Evolutionary conservation across 306 rosid genomes (phyloP).

Genomic region (Calophaca sinica): DNA sequence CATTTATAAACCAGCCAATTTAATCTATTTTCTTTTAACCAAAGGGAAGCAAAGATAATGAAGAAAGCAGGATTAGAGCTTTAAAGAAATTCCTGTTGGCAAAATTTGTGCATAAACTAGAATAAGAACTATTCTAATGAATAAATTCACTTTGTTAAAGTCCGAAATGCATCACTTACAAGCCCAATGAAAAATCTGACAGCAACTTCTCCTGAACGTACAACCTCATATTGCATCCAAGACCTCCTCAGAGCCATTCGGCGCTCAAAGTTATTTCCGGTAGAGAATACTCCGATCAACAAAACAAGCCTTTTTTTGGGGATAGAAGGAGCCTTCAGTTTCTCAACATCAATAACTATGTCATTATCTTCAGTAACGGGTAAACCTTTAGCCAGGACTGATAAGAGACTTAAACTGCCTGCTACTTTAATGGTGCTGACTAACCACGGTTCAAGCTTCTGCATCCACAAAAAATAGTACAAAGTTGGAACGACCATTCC

Average conservation of each 20-base stretch:
- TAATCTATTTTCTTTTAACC: conserved; percentile 20
- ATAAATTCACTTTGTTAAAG: conserved; percentile 31
- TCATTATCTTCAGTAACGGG: conserved; percentile 89
- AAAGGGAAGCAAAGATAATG: conserved; percentile 10
- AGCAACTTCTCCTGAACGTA: conserved; percentile 83
- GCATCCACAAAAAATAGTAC: conserved; percentile 50
- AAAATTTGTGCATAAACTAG: background rate
- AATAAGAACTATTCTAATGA: conserved; percentile 25
- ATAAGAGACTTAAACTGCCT: conserved; percentile 71
- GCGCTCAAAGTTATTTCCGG: conserved; percentile 92
- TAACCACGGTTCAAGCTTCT: conserved; percentile 94
- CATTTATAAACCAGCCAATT: conserved; percentile 8
- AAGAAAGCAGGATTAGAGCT: conserved; percentile 31
- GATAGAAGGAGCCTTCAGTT: conserved; percentile 75
- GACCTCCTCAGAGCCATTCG: conserved; percentile 95
- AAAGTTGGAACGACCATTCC: conserved; percentile 43
- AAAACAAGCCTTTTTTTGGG: conserved; percentile 69
- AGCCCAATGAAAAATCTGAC: conserved; percentile 95
- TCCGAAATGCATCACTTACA: conserved; percentile 63
- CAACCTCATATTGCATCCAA: conserved; percentile 92
- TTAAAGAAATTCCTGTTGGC: background rate
- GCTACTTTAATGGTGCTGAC: conserved; percentile 70
- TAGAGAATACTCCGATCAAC: conserved; percentile 86
- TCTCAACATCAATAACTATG: conserved; percentile 63
- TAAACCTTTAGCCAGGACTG: conserved; percentile 89